Conservation (phyloP, 768 basidiomycete genomes). For the Udeniomyces megalosporus region DNA sequence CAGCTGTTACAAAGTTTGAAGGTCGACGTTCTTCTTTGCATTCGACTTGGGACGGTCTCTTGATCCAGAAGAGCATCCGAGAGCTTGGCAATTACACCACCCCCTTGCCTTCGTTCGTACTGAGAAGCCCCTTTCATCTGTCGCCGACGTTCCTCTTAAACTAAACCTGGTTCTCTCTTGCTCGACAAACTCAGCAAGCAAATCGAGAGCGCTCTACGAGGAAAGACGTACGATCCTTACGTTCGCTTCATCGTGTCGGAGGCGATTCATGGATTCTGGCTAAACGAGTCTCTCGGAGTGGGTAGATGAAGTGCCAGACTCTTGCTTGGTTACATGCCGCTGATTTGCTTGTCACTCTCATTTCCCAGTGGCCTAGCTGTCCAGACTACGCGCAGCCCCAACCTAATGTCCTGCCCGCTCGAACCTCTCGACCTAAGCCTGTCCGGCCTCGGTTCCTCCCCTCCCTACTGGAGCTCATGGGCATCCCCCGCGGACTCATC, state of each 20-base stretch:
- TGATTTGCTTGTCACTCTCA: no score
- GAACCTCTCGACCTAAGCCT: background rate
- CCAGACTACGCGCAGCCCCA: constrained; percentile 11
- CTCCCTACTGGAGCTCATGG: background rate
- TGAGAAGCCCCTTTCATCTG: background rate
- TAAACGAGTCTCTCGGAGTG: constrained; percentile 13
- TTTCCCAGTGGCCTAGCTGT: constrained; percentile 10
- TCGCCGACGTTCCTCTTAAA: background rate
- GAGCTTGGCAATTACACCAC: constrained; percentile 62
- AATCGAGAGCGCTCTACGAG: constrained; percentile 51
- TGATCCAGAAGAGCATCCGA: constrained; percentile 70
- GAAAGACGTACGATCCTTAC: constrained; percentile 31
- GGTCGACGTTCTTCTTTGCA: constrained; percentile 62
- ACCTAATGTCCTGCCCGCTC: background rate
- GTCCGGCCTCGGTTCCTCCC: background rate
- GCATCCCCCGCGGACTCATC: background rate
- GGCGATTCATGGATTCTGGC: constrained; percentile 16
- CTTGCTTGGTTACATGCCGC: background rate
- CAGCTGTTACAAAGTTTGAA: constrained; percentile 54
- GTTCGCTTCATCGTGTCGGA: constrained; percentile 77
- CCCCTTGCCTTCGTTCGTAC: constrained; percentile 46
- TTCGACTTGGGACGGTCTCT: constrained; percentile 66
- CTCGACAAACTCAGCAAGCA: constrained; percentile 27
- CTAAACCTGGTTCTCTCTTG: background rate
- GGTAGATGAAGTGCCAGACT: no score